Percentiles rank a stretch among this genome's conserved stretches.
These are phyloP conservation scores for Pleoardoris graminearum DNA, from an alignment of 2,329 filamentous ascomycete genomes.

Conservation along the genomic window DNA sequence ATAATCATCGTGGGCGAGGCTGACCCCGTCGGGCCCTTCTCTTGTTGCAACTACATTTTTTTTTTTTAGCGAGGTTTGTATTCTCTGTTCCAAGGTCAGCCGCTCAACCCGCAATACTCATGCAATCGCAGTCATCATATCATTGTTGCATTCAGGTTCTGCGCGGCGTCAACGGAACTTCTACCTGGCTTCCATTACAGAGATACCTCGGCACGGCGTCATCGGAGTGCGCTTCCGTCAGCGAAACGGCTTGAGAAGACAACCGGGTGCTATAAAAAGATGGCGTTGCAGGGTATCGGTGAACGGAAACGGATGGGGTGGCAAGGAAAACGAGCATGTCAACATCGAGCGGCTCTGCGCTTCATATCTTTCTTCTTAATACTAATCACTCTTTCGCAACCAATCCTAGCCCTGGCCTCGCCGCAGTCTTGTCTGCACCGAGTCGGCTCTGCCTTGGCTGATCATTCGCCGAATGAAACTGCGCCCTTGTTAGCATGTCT, in stretches of 20 bases:
- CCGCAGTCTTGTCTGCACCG: conserved; percentile 19
- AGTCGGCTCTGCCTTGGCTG: conserved; percentile 20
- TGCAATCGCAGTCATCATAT: not conserved
- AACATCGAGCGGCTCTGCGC: conserved; percentile 19
- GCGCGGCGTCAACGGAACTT: conserved; percentile 19
- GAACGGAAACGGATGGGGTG: conserved; percentile 12
- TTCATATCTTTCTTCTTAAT: conserved; percentile 36
- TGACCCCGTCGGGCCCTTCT: conserved; percentile 18
- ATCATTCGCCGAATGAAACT: conserved; percentile 29
- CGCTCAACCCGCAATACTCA: not conserved
- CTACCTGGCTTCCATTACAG: conserved; percentile 16
- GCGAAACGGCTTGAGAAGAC: conserved; percentile 15
- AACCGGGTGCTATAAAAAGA: not conserved
- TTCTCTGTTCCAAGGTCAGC: not conserved
- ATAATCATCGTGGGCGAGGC: conserved; percentile 46
- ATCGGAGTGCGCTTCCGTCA: conserved; percentile 23
- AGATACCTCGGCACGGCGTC: conserved; percentile 39
- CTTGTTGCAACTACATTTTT: not conserved
- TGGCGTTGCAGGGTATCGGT: conserved; percentile 19
- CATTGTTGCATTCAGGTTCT: conserved; percentile 10
- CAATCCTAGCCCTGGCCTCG: conserved; percentile 25
- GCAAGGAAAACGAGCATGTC: conserved; percentile 14
- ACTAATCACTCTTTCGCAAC: conserved; percentile 38
- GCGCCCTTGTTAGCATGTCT: conserved; percentile 62
- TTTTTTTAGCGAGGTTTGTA: conserved; percentile 17